Evolutionary conservation across 805 yeast species (phyloP), one percentile per base, ranked within the genome.

Genomic region (Saturnispora quitensis): DNA sequence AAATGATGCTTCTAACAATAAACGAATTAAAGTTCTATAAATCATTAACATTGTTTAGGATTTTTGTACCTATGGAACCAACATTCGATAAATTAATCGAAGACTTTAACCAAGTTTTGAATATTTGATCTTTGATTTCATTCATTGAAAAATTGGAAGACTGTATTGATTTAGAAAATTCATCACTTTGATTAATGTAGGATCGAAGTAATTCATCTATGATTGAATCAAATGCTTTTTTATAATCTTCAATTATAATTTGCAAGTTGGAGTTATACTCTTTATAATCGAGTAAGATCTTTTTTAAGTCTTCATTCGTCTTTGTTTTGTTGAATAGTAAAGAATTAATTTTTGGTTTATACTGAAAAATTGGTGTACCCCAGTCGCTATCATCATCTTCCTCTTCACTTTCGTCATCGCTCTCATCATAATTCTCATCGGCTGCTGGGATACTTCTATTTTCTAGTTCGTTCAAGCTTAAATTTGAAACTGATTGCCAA

Each of bases 401-500:
- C 8, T 40, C 40, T n/a, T 33, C 36, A 15, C 18, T 43, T 15
- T 47, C 50, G 3, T 43, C 44, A 28, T 40, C 48, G 28, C 34
- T 43, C 10, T 43, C 51, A 17, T 47, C 48, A 17, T 42, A 40
- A 10, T 52, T 52, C 2, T 50, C 50, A 17, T 47, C 60, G 13
- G 50, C 52, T 24, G 51, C 52, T 8, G 34, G 47, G 10, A 47
- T 48, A 24, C 33, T 33, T 17, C 24, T 35, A 18, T 43, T 43
- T 27, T 50, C 52, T 15, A 33, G 13, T 20, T 35, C 18, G n/a
- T 50, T 28, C 17, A 18, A 17, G 27, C 52, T 50, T 12, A 50
- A 35, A 4, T 15, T 43, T 5, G 52, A 44, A 3, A 62, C 38
- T 22, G 60, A 58, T 2, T 48, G 25, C 69, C 69, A 66, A 4